These are phyloP conservation scores for Yamadazyma friedrichii DNA, from an alignment of 1,139 yeast species.

Conservation along the genomic window DNA sequence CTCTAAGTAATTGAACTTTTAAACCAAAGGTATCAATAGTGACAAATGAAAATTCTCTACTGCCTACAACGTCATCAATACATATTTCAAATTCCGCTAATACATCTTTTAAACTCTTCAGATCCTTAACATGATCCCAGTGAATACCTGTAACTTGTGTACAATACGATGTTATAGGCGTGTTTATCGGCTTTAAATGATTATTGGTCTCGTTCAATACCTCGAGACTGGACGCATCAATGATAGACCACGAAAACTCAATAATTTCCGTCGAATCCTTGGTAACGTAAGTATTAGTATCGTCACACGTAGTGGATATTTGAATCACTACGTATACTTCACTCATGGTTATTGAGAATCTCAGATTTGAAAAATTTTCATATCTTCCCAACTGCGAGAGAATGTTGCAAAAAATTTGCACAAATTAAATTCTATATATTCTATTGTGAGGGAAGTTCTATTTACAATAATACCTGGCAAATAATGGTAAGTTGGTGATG, in stretches of 20 bases:
- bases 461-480: conserved; percentile 7
- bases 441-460: not conserved
- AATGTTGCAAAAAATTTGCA: not conserved
- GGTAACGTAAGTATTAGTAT: conserved; percentile 54
- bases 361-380: not conserved
- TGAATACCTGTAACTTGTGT: conserved; percentile 51
- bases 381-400: not conserved
- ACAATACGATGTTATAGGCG: conserved; percentile 68
- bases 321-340: conserved; percentile 64
- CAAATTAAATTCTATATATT: not conserved
- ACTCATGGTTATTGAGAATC: conserved; percentile 33
- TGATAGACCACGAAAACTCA: conserved; percentile 63
- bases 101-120: conserved; percentile 60
- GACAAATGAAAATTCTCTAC: conserved; percentile 63
- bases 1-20: conserved; percentile 75
- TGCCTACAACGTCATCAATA: conserved; percentile 43
- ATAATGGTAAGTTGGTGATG: conserved; percentile 6
- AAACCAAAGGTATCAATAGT: conserved; percentile 67
- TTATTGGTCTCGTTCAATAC: conserved; percentile 39
- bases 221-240: conserved; percentile 38
- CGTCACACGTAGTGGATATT: conserved; percentile 69
- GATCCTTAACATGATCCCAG: conserved; percentile 62
- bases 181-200: conserved; percentile 60
- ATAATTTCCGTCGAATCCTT: conserved; percentile 66
- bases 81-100: conserved; percentile 50